Conservation (phyloP, 108 stramenopile genomes). For the Cyclotella choctawhatcheeana region DNA sequence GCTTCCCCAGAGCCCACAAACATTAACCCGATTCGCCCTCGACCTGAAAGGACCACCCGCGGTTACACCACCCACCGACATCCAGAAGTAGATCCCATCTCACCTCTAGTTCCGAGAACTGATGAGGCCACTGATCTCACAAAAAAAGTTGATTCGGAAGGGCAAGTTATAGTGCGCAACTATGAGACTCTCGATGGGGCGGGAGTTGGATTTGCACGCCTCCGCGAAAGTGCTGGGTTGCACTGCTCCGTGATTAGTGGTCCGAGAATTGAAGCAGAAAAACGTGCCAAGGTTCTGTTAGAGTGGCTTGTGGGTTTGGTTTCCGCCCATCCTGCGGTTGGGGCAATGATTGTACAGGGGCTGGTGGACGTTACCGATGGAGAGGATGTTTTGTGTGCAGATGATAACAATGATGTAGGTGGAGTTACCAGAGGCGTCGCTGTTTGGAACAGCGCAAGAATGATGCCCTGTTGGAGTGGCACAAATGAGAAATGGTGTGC, state of each 20-base stretch:
- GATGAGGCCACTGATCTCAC: slow-evolving; percentile 70
- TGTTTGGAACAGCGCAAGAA: slow-evolving; percentile 79
- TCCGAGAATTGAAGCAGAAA: slow-evolving; percentile 74
- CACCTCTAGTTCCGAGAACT: slow-evolving; percentile 56
- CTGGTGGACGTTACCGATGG: slow-evolving; percentile 75
- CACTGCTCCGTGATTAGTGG: slow-evolving; percentile 79
- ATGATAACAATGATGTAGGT: neutral
- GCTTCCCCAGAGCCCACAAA: neutral
- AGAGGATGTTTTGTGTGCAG: slow-evolving; percentile 59
- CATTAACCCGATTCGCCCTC: neutral
- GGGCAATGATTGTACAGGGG: slow-evolving; percentile 79
- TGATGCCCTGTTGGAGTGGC: slow-evolving; percentile 78
- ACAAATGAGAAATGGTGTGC: slow-evolving; percentile 42
- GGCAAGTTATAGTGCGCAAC: slow-evolving; percentile 75
- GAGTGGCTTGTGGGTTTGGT: slow-evolving; percentile 81
- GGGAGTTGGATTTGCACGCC: slow-evolving; percentile 67
- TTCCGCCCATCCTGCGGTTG: slow-evolving; percentile 81
- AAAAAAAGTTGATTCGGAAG: slow-evolving; percentile 83
- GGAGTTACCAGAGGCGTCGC: slow-evolving; percentile 48
- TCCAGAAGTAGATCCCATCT: slow-evolving; percentile 34
- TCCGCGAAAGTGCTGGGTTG: slow-evolving; percentile 72
- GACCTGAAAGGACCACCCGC: slow-evolving; percentile 9
- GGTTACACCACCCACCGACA: neutral
- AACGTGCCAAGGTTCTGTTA: slow-evolving; percentile 68
- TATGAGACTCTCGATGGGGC: slow-evolving; percentile 67